Evolutionary conservation across 2,329 filamentous ascomycete species (phyloP), one percentile per base, ranked within the genome.

Genomic region (Diaporthe humulicola): DNA sequence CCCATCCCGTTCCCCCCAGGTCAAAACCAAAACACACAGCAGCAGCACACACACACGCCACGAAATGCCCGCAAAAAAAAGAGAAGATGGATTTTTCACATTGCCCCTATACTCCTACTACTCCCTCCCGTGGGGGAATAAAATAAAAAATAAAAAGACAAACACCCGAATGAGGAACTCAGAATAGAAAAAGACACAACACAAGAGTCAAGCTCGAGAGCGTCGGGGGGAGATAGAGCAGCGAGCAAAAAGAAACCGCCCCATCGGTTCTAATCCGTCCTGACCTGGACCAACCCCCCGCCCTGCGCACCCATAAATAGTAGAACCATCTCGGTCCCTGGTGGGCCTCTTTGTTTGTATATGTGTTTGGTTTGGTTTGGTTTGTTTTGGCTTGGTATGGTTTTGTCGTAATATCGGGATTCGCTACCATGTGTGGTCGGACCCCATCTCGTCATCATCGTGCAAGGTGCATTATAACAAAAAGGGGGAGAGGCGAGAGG

Each of bases 381-480:
- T 52, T n/a, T 36, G 25, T 57, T 54, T 40, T 58, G 25, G 36
- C 52, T 71, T 38, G 48, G 38, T 56, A 61, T 33, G 25, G n/a
- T 52, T n/a, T 36, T 1, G 17, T 60, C 56, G 42, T 71, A 48
- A 61, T 22, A 22, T 22, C 17, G 30, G 19, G 45, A 48, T 66
- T 33, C 19, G 25, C 40, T 19, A 33, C 12, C 33, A 48, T 45
- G 19, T 9, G 17, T 48, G 60, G 60, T 1, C 19, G 56, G 22
- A 17, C 15, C 28, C 64, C 48, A 25, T 69, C 64, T 69, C 64
- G 8, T 69, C 64, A 54, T 69, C 64, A 69, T 69, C 64, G 9
- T 54, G 64, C 48, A 69, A 48, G n/a, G 33, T 54, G 45, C 64
- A 69, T 69, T 69, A 69, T 69, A 69, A 69, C 64, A 54, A 52